A percentile compares a stretch with the other conserved stretches of the same genome.
Evolutionary conservation across 2,329 filamentous ascomycete genomes (phyloP).

Genomic region (Apiospora marii): DNA sequence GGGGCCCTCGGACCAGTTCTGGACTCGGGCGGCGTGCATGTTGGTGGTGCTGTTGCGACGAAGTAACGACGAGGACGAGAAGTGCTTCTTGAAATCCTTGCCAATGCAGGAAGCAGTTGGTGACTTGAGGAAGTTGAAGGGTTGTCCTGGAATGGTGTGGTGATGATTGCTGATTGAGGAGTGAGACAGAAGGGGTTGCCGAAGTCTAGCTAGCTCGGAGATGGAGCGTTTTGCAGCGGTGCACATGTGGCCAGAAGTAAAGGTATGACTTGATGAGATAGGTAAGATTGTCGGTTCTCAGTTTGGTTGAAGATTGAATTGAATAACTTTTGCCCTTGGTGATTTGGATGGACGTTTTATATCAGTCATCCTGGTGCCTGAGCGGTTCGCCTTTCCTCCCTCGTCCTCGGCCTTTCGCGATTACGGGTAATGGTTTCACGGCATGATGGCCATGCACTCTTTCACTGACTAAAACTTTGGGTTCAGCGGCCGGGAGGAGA

Average conservation of each 20-base stretch:
- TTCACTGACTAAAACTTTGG: background rate
- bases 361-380: background rate
- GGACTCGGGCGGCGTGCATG: conserved; percentile 41
- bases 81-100: background rate
- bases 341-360: background rate
- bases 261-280: background rate
- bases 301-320: background rate
- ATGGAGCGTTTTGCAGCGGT: background rate
- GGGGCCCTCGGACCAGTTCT: conserved; percentile 39
- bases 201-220: background rate
- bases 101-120: too few species aligned
- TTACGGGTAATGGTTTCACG: background rate
- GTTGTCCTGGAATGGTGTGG: background rate
- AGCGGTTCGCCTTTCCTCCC: background rate
- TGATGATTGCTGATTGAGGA: background rate
- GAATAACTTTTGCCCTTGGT: background rate
- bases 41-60: background rate
- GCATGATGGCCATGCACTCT: background rate
- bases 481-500: background rate
- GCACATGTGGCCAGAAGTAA: background rate
- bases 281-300: background rate
- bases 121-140: background rate
- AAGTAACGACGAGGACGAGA: background rate
- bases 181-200: background rate
- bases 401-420: background rate